phyloP scores from a whole-genome alignment of 2,329 filamentous ascomycete species.

The Rachicladosporium sp. region DNA sequence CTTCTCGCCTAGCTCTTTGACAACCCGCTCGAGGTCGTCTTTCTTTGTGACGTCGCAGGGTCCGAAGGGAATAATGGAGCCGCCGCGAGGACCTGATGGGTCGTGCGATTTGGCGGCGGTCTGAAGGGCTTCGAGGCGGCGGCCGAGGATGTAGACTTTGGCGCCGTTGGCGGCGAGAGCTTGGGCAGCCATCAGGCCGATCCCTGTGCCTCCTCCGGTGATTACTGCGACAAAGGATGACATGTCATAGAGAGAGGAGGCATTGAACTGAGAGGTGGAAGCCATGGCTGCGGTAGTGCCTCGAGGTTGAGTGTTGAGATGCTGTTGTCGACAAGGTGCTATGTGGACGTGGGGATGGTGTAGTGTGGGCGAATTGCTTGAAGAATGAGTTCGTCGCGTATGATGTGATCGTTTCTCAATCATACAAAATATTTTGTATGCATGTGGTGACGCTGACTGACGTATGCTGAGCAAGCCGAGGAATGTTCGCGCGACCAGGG shows the following conservation, averaged over 20 bases:
- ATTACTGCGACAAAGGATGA: slow-evolving; percentile 44
- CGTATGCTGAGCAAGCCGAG: too few relatives aligned
- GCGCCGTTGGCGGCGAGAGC: slow-evolving; percentile 47
- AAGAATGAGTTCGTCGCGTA: too few relatives aligned
- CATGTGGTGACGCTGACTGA: too few relatives aligned
- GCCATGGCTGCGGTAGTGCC: slow-evolving; percentile 24
- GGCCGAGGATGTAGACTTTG: slow-evolving; percentile 49
- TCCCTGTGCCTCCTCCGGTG: slow-evolving; percentile 47
- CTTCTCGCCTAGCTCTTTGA: slow-evolving; percentile 45
- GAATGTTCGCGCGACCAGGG: too few relatives aligned
- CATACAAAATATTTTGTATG: too few relatives aligned
- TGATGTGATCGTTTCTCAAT: too few relatives aligned
- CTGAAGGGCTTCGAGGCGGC: slow-evolving; percentile 36
- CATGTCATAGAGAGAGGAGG: slow-evolving; percentile 42
- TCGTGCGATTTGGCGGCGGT: slow-evolving; percentile 39
- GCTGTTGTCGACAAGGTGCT: too few relatives aligned
- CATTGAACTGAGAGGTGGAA: slow-evolving; percentile 34
- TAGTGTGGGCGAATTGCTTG: too few relatives aligned
- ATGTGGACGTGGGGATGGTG: too few relatives aligned
- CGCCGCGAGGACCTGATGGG: slow-evolving; percentile 31
- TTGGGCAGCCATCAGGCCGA: slow-evolving; percentile 52
- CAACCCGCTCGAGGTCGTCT: slow-evolving; percentile 44
- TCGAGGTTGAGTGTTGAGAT: too few relatives aligned
- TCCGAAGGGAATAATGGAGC: slow-evolving; percentile 46
- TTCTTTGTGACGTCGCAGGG: slow-evolving; percentile 55